A percentile compares a stretch with the other conserved stretches of the same genome.
These are phyloP conservation scores for Thielaviopsis musarum DNA, from an alignment of 2,329 filamentous ascomycete species.

Conservation along the genomic window DNA sequence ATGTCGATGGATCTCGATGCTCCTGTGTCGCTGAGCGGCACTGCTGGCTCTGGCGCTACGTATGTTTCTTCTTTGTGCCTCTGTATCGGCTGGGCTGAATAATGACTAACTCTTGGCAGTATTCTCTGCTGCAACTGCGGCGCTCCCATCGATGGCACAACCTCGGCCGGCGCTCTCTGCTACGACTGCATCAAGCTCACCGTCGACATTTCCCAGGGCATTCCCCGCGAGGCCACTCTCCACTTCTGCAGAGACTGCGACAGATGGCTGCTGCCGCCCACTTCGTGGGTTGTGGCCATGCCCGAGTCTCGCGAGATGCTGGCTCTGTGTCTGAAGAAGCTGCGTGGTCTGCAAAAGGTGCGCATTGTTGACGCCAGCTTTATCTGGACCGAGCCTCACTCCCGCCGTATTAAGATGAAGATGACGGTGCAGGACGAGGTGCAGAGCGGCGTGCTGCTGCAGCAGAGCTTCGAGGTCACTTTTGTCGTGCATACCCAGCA, in stretches of 20 bases:
- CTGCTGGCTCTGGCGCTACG: slow-evolving; percentile 22
- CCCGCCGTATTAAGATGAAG: slow-evolving; percentile 80
- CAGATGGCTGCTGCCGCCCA: slow-evolving; percentile 76
- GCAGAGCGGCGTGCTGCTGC: slow-evolving; percentile 49
- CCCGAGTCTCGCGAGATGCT: slow-evolving; percentile 86
- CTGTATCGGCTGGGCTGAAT: not conserved
- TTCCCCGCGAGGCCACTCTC: slow-evolving; percentile 76
- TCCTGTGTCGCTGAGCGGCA: slow-evolving; percentile 22
- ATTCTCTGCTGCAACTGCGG: slow-evolving; percentile 98
- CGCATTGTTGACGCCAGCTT: slow-evolving; percentile 92
- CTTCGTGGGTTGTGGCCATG: slow-evolving; percentile 67
- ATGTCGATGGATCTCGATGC: slow-evolving; percentile 30
- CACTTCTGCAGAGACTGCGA: slow-evolving; percentile 93
- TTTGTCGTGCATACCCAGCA: slow-evolving; percentile 85
- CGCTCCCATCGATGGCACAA: slow-evolving; percentile 83
- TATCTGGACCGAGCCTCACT: slow-evolving; percentile 97
- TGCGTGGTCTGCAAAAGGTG: slow-evolving; percentile 74
- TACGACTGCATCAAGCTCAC: slow-evolving; percentile 92
- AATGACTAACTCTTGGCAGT: slow-evolving; percentile 23
- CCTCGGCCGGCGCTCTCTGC: slow-evolving; percentile 72
- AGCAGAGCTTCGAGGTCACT: slow-evolving; percentile 90
- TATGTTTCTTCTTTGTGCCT: slow-evolving; percentile 17
- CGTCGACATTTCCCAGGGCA: slow-evolving; percentile 79
- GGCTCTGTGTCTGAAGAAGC: slow-evolving; percentile 75
- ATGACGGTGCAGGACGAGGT: slow-evolving; percentile 71